A percentile compares a stretch with the other conserved stretches of the same genome.
Conservation (phyloP, 2,329 filamentous ascomycete species). For the Aspergillus cejpii region DNA sequence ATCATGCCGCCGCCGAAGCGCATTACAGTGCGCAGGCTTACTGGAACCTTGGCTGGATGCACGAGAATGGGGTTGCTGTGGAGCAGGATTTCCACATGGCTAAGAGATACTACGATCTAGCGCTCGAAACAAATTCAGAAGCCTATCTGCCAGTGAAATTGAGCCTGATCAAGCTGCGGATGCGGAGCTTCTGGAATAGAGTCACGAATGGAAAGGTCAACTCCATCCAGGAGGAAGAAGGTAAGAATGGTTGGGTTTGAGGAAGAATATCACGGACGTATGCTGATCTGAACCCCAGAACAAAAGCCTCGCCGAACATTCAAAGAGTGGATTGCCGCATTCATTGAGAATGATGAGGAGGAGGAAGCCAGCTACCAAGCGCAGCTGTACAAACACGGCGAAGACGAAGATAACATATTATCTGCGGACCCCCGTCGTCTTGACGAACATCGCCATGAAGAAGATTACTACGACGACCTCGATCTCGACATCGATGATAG, state of each 20-base stretch:
- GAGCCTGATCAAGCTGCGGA: slow-evolving; percentile 74
- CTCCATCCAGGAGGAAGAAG: slow-evolving; percentile 80
- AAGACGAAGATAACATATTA: slow-evolving; percentile 32
- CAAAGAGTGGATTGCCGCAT: slow-evolving; percentile 79
- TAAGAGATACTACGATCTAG: slow-evolving; percentile 91
- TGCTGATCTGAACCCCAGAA: slow-evolving; percentile 45
- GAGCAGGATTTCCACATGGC: slow-evolving; percentile 95
- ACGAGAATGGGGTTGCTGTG: slow-evolving; percentile 89
- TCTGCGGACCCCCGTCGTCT: slow-evolving; percentile 22
- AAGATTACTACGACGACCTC: slow-evolving; percentile 55
- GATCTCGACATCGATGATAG: slow-evolving; percentile 65
- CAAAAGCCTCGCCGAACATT: slow-evolving; percentile 68
- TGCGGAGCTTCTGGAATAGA: slow-evolving; percentile 89
- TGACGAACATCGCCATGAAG: slow-evolving; percentile 36
- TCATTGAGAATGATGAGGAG: slow-evolving; percentile 64
- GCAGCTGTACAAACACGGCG: slow-evolving; percentile 41
- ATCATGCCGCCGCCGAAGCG: slow-evolving; percentile 83
- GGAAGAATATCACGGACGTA: background rate
- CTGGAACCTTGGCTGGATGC: slow-evolving; percentile 99
- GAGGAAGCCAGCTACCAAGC: slow-evolving; percentile 59
- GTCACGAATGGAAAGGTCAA: slow-evolving; percentile 86
- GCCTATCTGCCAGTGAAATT: slow-evolving; percentile 89
- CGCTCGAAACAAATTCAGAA: slow-evolving; percentile 83
- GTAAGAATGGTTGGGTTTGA: slow-evolving; percentile 48
- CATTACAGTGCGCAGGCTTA: slow-evolving; percentile 89